These are phyloP conservation scores for Cutaneotrichosporon sp. DNA, from an alignment of 1,284 basidiomycete species.

Conservation along the genomic window DNA sequence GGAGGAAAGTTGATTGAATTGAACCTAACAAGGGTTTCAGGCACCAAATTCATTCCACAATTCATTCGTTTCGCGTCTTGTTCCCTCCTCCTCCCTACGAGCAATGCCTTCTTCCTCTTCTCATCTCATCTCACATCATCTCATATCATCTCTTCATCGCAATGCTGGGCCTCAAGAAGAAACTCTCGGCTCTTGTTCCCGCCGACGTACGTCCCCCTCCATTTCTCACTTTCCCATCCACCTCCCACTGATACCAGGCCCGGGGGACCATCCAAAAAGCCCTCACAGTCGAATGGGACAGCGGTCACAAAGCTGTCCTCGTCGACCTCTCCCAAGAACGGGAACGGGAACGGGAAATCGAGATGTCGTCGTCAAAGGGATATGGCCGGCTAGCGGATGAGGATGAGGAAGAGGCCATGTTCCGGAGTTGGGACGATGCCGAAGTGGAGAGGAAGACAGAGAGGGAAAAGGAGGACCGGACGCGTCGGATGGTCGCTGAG, in stretches of 20 bases:
- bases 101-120: not conserved
- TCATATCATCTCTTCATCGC: not conserved
- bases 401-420: slow-evolving; percentile 24
- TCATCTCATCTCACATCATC: too few relatives aligned
- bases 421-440: not conserved
- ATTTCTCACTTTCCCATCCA: not conserved
- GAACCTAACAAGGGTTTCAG: not conserved
- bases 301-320: slow-evolving; percentile 44
- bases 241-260: not conserved
- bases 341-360: slow-evolving; percentile 28
- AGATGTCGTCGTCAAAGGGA: slow-evolving; percentile 27
- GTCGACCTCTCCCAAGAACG: slow-evolving; percentile 36
- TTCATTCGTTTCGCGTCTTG: not conserved
- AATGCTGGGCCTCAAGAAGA: slow-evolving; percentile 30
- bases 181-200: slow-evolving; percentile 27
- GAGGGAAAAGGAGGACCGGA: not conserved
- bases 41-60: slow-evolving; percentile 6
- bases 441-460: not conserved
- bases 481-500: not conserved
- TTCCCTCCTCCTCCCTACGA: not conserved
- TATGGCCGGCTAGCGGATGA: slow-evolving; percentile 41
- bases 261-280: slow-evolving; percentile 38
- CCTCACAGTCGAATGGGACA: slow-evolving; percentile 46
- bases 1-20: too few relatives aligned
- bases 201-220: slow-evolving; percentile 24